A percentile compares a stretch with the other conserved stretches of the same genome.
Evolutionary conservation across 2,329 filamentous ascomycete species (phyloP).

Genomic region (Thelonectria blattea): DNA sequence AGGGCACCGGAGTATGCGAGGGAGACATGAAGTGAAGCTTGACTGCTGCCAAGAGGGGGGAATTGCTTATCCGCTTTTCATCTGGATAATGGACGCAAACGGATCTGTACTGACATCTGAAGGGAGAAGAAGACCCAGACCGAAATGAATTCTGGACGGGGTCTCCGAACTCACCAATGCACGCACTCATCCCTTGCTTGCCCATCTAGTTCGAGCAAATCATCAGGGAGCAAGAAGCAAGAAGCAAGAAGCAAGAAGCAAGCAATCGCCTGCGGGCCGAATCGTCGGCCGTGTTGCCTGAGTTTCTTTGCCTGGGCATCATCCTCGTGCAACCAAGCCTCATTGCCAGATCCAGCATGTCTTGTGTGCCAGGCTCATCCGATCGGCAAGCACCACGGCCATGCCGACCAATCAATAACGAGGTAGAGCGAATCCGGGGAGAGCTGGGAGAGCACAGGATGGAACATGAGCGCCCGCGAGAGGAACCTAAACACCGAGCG

Average conservation of each 20-base stretch:
- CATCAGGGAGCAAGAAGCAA: background rate
- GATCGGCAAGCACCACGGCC: slow-evolving; percentile 4
- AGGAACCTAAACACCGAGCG: background rate
- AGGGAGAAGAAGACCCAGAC: background rate
- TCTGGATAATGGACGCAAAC: background rate
- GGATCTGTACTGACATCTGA: background rate
- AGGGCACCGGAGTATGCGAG: no score
- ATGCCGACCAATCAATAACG: slow-evolving; percentile 15
- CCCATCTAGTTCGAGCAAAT: no score
- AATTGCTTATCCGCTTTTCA: background rate
- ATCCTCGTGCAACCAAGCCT: slow-evolving; percentile 13
- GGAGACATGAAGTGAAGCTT: no score
- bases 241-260: no score
- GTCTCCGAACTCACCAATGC: background rate
- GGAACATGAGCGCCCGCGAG: background rate
- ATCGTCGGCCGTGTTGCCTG: background rate
- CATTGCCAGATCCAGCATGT: slow-evolving; percentile 23
- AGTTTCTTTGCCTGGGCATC: background rate
- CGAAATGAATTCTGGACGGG: background rate
- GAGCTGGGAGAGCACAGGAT: slow-evolving; percentile 7
- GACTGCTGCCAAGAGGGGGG: no score
- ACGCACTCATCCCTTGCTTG: no score
- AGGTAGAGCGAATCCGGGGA: slow-evolving; percentile 16
- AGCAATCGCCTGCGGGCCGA: background rate
- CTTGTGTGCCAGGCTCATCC: slow-evolving; percentile 13